These are phyloP conservation scores for Trichosporon sp. DNA, from an alignment of 1,284 basidiomycete species.

Conservation along the genomic window DNA sequence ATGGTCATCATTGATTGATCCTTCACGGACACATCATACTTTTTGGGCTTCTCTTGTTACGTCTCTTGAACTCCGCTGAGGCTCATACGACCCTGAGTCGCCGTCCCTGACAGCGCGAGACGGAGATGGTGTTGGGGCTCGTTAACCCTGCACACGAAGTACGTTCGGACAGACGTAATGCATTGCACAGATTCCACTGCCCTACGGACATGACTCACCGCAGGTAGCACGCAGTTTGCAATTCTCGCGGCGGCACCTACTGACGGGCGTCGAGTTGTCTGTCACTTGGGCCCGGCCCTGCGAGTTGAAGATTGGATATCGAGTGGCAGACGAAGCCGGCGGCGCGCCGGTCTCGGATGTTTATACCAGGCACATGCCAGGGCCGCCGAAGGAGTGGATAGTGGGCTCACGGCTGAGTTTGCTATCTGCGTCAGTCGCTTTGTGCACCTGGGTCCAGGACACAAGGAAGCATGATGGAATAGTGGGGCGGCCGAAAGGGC, in stretches of 20 bases:
- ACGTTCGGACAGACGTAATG: not conserved
- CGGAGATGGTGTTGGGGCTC: not conserved
- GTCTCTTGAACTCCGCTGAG: not conserved
- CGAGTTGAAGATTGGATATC: not conserved
- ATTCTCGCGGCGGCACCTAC: not conserved
- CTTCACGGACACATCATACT: not conserved
- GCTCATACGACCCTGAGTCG: not conserved
- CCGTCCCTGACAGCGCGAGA: not conserved
- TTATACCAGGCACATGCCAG: not conserved
- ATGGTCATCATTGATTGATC: not conserved
- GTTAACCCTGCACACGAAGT: not conserved
- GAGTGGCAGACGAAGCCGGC: not conserved
- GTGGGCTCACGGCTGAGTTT: not conserved
- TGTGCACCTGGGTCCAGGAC: not conserved
- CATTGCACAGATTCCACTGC: not conserved
- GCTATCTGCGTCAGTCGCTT: not conserved
- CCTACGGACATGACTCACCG: not conserved
- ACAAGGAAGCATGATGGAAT: not conserved
- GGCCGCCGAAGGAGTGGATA: not conserved
- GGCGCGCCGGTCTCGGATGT: not conserved
- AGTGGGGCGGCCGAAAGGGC: not conserved
- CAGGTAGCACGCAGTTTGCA: not conserved
- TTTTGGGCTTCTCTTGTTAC: not conserved
- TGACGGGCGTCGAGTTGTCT: not conserved
- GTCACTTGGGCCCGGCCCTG: not conserved